Conservation (phyloP, 306 rosid genomes). For the Prunus davidiana region DNA sequence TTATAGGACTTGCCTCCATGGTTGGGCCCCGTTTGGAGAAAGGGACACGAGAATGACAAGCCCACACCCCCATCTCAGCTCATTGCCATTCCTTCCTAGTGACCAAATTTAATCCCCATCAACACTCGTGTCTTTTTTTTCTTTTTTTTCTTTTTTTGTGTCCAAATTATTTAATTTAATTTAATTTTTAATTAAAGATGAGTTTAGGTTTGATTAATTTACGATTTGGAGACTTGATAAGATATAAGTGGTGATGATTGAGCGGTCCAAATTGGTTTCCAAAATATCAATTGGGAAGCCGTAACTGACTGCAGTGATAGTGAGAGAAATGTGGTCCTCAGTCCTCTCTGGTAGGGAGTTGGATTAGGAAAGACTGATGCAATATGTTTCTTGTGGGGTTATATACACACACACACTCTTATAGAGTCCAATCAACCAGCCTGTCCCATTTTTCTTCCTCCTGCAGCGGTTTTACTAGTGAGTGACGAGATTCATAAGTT, state of each 20-base stretch:
- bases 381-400: slow-evolving; percentile 26
- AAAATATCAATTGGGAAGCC: slow-evolving; percentile 7
- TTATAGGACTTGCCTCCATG: neutral
- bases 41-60: neutral
- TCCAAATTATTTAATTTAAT: no score
- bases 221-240: neutral
- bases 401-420: neutral
- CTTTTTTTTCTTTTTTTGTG: no score
- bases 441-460: slow-evolving; percentile 24
- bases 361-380: slow-evolving; percentile 20
- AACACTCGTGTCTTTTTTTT: no score
- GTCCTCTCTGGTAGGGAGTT: neutral
- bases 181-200: no score
- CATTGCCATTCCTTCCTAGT: neutral
- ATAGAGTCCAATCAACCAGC: slow-evolving; percentile 23
- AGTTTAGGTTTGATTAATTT: neutral
- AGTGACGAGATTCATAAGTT: no score
- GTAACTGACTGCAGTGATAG: neutral
- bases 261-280: neutral
- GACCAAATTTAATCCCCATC: neutral
- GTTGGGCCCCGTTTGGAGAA: neutral
- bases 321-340: slow-evolving; percentile 16
- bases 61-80: no score
- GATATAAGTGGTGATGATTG: neutral
- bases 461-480: no score